Percentiles rank a stretch among this genome's conserved stretches.
Conservation (phyloP, 805 yeast species). For the Kluyveromyces aestuarii region DNA sequence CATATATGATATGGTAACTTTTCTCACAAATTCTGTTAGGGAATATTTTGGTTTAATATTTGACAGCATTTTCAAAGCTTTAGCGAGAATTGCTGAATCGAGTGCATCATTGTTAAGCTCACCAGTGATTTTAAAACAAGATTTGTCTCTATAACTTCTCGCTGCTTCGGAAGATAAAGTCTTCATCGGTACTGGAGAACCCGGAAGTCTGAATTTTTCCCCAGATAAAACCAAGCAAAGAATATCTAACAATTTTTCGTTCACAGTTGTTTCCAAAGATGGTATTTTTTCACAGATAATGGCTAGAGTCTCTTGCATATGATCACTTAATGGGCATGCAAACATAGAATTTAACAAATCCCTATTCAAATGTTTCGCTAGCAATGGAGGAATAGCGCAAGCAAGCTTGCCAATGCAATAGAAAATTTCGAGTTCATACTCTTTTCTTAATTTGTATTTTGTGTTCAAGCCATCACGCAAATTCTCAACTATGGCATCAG, state of each 20-base stretch:
- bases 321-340: constrained; percentile 74
- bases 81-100: constrained; percentile 50
- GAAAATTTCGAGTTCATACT: constrained; percentile 76
- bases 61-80: constrained; percentile 70
- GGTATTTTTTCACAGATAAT: constrained; percentile 67
- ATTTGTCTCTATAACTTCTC: constrained; percentile 63
- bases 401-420: constrained; percentile 84
- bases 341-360: constrained; percentile 74
- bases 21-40: constrained; percentile 78
- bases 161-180: constrained; percentile 60
- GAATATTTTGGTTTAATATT: constrained; percentile 69
- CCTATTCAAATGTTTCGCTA: constrained; percentile 78
- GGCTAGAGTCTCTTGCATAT: constrained; percentile 67
- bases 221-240: constrained; percentile 76
- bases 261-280: constrained; percentile 64
- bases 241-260: constrained; percentile 59
- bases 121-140: constrained; percentile 63
- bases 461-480: constrained; percentile 66
- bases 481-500: constrained; percentile 79
- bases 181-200: constrained; percentile 62
- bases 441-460: constrained; percentile 47
- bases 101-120: constrained; percentile 34
- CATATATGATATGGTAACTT: constrained; percentile 74
- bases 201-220: constrained; percentile 71
- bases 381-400: constrained; percentile 83